Percentiles rank a stretch among this genome's conserved stretches.
phyloP scores from a whole-genome alignment of 257 asterid species.

The Solanum chiquidenum region DNA sequence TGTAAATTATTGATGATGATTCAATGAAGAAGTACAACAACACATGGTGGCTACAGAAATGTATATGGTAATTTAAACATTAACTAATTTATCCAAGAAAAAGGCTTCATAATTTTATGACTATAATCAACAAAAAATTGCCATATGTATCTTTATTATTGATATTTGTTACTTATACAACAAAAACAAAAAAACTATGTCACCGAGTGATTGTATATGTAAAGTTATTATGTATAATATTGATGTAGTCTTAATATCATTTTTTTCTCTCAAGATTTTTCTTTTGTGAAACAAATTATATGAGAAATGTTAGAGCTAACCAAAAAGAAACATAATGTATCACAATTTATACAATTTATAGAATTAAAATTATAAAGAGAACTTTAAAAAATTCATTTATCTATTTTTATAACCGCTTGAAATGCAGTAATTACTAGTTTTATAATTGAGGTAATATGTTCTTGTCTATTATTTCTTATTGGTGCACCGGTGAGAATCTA shows the following conservation, averaged over 20 bases:
- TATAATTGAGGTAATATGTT: background rate
- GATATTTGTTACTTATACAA: background rate
- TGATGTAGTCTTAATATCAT: background rate
- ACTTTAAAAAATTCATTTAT: background rate
- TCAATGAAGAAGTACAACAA: background rate
- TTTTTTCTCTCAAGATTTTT: background rate
- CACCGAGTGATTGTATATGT: background rate
- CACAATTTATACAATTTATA: background rate
- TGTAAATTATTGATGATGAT: background rate
- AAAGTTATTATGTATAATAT: too few species aligned
- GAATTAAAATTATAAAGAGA: background rate
- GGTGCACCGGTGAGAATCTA: background rate
- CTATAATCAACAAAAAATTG: background rate
- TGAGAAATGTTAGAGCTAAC: background rate
- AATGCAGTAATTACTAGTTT: background rate
- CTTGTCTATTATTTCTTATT: background rate
- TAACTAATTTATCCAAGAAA: background rate
- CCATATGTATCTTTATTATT: background rate
- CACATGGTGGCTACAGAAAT: background rate
- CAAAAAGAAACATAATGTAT: too few species aligned
- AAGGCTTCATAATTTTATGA: background rate
- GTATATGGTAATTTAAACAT: background rate
- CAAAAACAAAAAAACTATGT: background rate
- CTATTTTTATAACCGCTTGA: background rate
- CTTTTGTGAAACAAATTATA: background rate